These are phyloP conservation scores for Austropuccinia psidii DNA, from an alignment of 1,284 basidiomycete genomes.

Conservation along the genomic window DNA sequence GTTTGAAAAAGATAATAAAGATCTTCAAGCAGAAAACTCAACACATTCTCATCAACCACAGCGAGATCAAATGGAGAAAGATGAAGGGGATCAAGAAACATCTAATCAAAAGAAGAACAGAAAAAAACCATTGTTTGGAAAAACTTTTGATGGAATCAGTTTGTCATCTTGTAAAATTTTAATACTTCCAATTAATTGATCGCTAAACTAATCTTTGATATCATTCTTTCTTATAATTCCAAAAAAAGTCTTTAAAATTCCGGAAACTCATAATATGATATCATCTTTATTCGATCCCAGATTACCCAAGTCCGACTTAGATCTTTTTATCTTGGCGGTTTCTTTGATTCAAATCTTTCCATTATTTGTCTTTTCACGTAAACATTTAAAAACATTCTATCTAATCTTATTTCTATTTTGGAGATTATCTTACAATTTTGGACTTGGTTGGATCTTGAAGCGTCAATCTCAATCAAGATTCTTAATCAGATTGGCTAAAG, in stretches of 20 bases:
- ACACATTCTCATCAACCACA: too few relatives aligned
- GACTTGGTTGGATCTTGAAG: slow-evolving; percentile 85
- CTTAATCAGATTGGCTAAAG: slow-evolving; percentile 56
- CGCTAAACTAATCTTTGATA: too few relatives aligned
- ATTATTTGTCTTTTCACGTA: slow-evolving; percentile 59
- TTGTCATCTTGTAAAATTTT: too few relatives aligned
- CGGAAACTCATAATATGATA: slow-evolving; percentile 88
- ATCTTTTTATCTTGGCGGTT: slow-evolving; percentile 72
- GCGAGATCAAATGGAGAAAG: too few relatives aligned
- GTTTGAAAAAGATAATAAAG: too few relatives aligned
- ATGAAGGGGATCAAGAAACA: too few relatives aligned
- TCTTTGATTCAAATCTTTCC: slow-evolving; percentile 69
- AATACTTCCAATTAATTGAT: too few relatives aligned
- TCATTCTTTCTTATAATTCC: too few relatives aligned
- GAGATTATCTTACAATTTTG: slow-evolving; percentile 83
- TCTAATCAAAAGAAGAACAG: too few relatives aligned
- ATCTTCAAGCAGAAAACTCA: too few relatives aligned
- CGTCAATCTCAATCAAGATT: slow-evolving; percentile 55
- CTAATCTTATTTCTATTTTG: slow-evolving; percentile 84
- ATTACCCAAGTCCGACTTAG: slow-evolving; percentile 82
- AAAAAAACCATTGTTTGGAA: too few relatives aligned
- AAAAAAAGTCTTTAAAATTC: slow-evolving; percentile 75
- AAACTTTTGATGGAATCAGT: too few relatives aligned
- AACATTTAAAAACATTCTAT: slow-evolving; percentile 61
- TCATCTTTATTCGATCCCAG: slow-evolving; percentile 81